Evolutionary conservation across 495 filamentous ascomycete genomes (phyloP).

Genomic region (Neurospora sublineolata): DNA sequence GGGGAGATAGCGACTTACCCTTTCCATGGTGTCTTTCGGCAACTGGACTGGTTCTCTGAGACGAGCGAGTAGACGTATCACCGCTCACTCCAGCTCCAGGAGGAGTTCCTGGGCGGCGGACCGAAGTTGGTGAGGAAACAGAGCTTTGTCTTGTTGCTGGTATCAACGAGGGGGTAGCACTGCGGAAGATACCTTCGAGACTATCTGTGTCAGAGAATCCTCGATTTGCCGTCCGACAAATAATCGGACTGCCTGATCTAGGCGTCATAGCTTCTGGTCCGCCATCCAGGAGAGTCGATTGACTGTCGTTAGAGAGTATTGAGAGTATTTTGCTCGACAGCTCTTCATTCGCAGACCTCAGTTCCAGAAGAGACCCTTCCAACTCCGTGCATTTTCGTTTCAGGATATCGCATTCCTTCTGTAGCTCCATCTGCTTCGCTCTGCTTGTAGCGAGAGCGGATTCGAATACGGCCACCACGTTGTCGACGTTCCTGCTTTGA

Average conservation of each 20-base stretch:
- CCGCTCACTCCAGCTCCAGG: slow-evolving; percentile 7
- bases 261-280: slow-evolving; percentile 1
- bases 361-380: slow-evolving; percentile 25
- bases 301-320: background rate
- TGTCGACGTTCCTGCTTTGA: slow-evolving; percentile 25
- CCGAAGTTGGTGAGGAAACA: background rate
- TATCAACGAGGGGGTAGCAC: slow-evolving; percentile 27
- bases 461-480: slow-evolving; percentile 25
- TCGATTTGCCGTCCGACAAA: slow-evolving; percentile 7
- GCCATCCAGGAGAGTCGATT: background rate
- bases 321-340: background rate
- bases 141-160: slow-evolving; percentile 1
- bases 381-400: slow-evolving; percentile 30
- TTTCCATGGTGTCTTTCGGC: slow-evolving; percentile 33
- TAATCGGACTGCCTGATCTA: slow-evolving; percentile 5
- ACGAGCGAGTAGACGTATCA: slow-evolving; percentile 1
- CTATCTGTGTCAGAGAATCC: slow-evolving; percentile 26
- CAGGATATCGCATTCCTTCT: slow-evolving; percentile 29
- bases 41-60: slow-evolving; percentile 28
- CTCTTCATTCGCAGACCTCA: slow-evolving; percentile 4
- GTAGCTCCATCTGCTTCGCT: slow-evolving; percentile 31
- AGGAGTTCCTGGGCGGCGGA: slow-evolving; percentile 20
- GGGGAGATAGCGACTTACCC: slow-evolving; percentile 26
- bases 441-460: slow-evolving; percentile 25
- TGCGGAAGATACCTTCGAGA: slow-evolving; percentile 21